Percentiles rank a stretch among this genome's conserved stretches.
phyloP scores from a whole-genome alignment of 441 rosid genomes.

The Mallotus repandus region DNA sequence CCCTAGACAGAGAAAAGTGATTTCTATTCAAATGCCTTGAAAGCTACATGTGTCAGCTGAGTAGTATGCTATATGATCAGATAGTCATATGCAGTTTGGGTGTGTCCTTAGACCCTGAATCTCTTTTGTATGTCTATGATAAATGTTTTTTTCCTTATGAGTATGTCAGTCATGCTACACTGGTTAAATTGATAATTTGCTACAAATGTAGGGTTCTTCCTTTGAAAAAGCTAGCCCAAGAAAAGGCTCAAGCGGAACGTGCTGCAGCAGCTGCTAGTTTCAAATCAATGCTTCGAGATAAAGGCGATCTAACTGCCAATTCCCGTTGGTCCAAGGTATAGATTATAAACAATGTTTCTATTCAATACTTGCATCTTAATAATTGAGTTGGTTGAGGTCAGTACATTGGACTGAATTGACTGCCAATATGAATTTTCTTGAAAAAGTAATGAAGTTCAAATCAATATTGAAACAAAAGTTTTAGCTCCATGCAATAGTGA shows the following conservation, averaged over 20 bases:
- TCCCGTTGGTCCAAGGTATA: slow-evolving; percentile 95
- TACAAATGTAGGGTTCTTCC: slow-evolving; percentile 59
- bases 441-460: background rate
- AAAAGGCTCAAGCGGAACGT: slow-evolving; percentile 74
- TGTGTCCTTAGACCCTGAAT: slow-evolving; percentile 34
- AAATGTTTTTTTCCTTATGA: slow-evolving; percentile 8
- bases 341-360: background rate
- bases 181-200: slow-evolving; percentile 16
- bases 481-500: no score
- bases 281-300: slow-evolving; percentile 83
- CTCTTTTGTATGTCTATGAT: slow-evolving; percentile 27
- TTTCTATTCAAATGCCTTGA: slow-evolving; percentile 33
- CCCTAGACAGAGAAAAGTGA: slow-evolving; percentile 27
- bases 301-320: slow-evolving; percentile 57
- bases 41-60: slow-evolving; percentile 36
- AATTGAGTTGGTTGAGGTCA: background rate
- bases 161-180: background rate
- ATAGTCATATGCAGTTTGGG: slow-evolving; percentile 33
- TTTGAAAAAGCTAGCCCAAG: slow-evolving; percentile 74
- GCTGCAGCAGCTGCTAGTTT: slow-evolving; percentile 68
- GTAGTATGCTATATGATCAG: slow-evolving; percentile 34
- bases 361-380: background rate
- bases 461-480: no score
- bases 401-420: background rate
- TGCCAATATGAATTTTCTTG: background rate